These are phyloP conservation scores for Amphibolis antarctica DNA, from an alignment of 106 monocot species.

Conservation along the genomic window DNA sequence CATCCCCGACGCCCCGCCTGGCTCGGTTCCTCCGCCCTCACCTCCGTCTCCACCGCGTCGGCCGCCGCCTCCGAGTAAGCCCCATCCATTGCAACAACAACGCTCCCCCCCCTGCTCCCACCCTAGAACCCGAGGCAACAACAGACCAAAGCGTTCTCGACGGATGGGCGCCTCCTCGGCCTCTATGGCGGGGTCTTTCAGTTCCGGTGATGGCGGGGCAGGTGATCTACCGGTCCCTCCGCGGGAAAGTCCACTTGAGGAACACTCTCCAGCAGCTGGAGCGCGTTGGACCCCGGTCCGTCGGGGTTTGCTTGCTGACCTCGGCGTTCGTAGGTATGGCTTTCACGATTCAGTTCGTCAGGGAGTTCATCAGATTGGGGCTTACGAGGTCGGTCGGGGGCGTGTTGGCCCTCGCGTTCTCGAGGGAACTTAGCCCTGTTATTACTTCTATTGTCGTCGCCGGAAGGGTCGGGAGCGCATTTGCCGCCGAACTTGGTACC, in stretches of 20 bases:
- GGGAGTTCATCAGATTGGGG: constrained; percentile 87
- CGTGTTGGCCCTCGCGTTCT: constrained; percentile 82
- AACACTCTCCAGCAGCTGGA: constrained; percentile 79
- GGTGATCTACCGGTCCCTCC: constrained; percentile 40
- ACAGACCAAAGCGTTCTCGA: neutral
- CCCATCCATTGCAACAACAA: neutral
- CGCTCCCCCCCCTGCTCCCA: neutral
- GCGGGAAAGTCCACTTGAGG: constrained; percentile 44
- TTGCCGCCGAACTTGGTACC: constrained; percentile 27
- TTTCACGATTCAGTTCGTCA: constrained; percentile 84
- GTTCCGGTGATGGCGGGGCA: constrained; percentile 55
- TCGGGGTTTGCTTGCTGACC: constrained; percentile 78
- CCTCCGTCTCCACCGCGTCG: neutral
- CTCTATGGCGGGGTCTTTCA: constrained; percentile 62
- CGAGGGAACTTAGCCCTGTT: constrained; percentile 73
- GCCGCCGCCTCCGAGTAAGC: neutral
- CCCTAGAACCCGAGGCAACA: neutral
- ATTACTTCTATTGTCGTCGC: constrained; percentile 77
- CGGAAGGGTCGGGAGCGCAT: constrained; percentile 39
- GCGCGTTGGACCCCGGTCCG: constrained; percentile 66
- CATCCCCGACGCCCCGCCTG: neutral
- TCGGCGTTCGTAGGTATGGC: constrained; percentile 47
- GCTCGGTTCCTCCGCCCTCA: neutral
- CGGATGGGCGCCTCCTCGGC: constrained; percentile 15
- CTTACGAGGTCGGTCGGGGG: constrained; percentile 52